Base-by-base conservation (phyloP, 768 basidiomycete genomes). In the Mrakia hoshinonis region DNA sequence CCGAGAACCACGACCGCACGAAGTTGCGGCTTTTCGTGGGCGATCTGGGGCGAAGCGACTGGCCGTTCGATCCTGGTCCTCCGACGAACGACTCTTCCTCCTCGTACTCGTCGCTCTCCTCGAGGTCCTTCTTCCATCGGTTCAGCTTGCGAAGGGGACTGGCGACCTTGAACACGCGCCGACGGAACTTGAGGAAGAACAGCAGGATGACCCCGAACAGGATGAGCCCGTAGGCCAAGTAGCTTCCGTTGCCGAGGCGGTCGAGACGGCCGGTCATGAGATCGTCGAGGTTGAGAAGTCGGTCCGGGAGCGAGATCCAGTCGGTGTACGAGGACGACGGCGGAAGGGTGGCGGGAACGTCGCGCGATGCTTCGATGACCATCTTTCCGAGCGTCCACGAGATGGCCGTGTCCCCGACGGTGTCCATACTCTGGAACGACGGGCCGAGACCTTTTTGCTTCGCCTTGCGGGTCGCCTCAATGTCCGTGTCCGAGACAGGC, bases 341-440 rank as follows among this genome's bases (percentile, higher is more conserved):
- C 1, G 43, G 43, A 9, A 34, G 55, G 6, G 48, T 18, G 26
- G 72, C 22, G 10, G 39, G 52, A 38, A 73, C 62, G 13, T 54
- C 72, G 22, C 52, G n/a, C 48, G 72, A 73, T 34, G 96, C 96
- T 80, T 98, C 95, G 34, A 97, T 84, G 0, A 98, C 95, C 94
- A 98, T 98, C 80, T 97, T 98, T 34, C 96, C 96, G 43, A 98
- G 83, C 4, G 96, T 97, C 96, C 96, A 99, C 76, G 87, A 92
- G 76, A 99, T 92, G 54, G 93, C 92, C 48, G 95, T 91, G 76
- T 90, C 91, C 46, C 87, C 88, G 38, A 99, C 89, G n/a, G 87
- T 85, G 78, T 97, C 92, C 80, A 94, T 82, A 49, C 89, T 91
- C 80, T 97, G 96, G 81, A 99, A 97, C 36, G 73, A 65, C n/a